Evolutionary conservation across 2,329 filamentous ascomycete genomes (phyloP).

Genomic region (Ilyonectria sp.): DNA sequence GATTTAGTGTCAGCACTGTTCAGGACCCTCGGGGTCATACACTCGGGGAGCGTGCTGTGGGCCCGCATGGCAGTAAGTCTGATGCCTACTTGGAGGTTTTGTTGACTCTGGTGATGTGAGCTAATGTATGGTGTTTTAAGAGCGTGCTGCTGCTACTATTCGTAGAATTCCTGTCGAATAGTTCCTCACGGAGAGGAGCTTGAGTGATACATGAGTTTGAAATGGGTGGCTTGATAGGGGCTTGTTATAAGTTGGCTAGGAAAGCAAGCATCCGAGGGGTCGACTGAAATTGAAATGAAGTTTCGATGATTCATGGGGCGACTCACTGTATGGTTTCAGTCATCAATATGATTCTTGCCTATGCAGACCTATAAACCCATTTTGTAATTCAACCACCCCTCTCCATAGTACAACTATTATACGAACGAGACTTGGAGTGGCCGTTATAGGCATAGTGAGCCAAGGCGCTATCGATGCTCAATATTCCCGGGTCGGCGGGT

Average conservation of each 20-base stretch:
- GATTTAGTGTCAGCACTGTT: slow-evolving; percentile 20
- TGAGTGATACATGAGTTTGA: too few species aligned
- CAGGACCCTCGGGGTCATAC: slow-evolving; percentile 7
- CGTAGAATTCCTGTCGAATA: neutral
- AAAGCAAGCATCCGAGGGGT: too few species aligned
- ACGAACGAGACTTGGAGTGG: too few species aligned
- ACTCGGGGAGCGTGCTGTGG: slow-evolving; percentile 20
- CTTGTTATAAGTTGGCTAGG: too few species aligned
- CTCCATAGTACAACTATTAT: too few species aligned
- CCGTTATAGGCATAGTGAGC: neutral
- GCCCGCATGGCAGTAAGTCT: slow-evolving; percentile 15
- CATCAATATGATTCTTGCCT: too few species aligned
- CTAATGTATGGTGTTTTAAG: neutral
- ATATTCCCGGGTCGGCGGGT: neutral
- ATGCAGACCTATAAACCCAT: too few species aligned
- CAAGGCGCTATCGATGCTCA: neutral
- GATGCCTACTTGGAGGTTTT: too few species aligned
- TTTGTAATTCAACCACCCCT: too few species aligned
- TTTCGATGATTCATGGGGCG: too few species aligned
- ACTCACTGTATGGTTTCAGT: too few species aligned
- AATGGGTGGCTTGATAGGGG: neutral
- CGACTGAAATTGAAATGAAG: too few species aligned
- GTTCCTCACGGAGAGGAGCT: neutral
- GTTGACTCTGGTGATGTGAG: neutral
- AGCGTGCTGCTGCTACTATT: slow-evolving; percentile 25